Base-by-base conservation (phyloP, 1,139 yeast species). In the Yamadazyma conglobata region DNA sequence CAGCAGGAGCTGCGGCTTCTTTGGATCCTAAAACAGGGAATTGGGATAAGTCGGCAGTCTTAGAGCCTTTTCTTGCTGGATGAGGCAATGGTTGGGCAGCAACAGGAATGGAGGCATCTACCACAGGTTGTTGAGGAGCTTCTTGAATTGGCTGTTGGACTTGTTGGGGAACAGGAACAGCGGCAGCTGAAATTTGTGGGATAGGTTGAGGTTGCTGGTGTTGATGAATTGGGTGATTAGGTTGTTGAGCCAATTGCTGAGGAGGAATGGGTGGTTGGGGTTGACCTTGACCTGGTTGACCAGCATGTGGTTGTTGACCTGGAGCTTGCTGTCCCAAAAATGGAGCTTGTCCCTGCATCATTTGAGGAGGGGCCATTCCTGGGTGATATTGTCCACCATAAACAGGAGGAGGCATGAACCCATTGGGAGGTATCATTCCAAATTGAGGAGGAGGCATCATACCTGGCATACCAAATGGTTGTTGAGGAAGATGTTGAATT, bases 11-110 rank as follows among this genome's bases (percentile, higher is more conserved):
- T 6, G 11, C 8, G 10, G 22, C 29, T 15, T 52, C 65, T 44
- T 66, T 70, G 6, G 75, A 54, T 1, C 77, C 77, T 37, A 72
- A 60, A 10, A 70, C 71, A 4, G 78, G 78, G 46, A 72, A 71
- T 33, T 69, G 70, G 7, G 73, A 61, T 34, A 65, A 54, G 40
- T 71, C 73, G 4, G 60, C 66, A 11, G 43, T 37, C 38, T 53
- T 58, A 15, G 44, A 34, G 9, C 47, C 26, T 25, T 39, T 42
- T n/a, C 27, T 24, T 10, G 40, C 29, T 17, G 33, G 37, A 14
- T 14, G 19, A 10, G 9, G 8, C n/a, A n/a, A n/a, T 6, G 14
- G 15, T 15, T 16, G 24, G 19, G 24, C 23, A 12, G 45, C 37
- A 19, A 19, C 30, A 14, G 33, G 25, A 22, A 31, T 28, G 14